Conservation (phyloP, 1,284 basidiomycete species). For the Trichosporon sp. region DNA sequence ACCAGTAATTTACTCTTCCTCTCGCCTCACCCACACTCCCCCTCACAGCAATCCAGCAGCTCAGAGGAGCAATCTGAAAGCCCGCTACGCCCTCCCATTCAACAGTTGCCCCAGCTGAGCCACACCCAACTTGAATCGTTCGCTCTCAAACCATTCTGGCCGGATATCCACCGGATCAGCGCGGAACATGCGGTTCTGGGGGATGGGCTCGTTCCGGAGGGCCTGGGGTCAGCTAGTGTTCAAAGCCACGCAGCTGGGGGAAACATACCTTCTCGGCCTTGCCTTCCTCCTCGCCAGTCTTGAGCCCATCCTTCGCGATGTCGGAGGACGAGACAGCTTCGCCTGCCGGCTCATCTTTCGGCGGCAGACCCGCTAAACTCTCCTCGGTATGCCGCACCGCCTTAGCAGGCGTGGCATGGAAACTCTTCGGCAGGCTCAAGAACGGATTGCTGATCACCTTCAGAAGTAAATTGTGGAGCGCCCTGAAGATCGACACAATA, state of each 20-base stretch:
- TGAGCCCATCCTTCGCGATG: neutral
- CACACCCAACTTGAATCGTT: constrained; percentile 44
- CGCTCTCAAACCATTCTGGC: constrained; percentile 44
- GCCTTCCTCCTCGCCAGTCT: neutral
- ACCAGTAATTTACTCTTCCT: neutral
- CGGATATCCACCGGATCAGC: constrained; percentile 46
- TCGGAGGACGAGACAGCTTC: neutral
- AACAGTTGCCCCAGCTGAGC: constrained; percentile 47
- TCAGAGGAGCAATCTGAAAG: too few relatives aligned
- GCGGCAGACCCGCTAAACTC: neutral
- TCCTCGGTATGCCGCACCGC: neutral
- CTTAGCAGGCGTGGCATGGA: constrained; percentile 33
- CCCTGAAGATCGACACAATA: constrained; percentile 55
- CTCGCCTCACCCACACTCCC: neutral
- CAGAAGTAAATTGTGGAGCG: constrained; percentile 53
- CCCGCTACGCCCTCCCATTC: constrained; percentile 20
- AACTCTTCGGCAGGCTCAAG: constrained; percentile 42
- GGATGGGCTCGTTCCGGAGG: constrained; percentile 28
- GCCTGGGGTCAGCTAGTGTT: neutral
- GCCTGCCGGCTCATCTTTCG: too few relatives aligned
- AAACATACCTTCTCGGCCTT: neutral
- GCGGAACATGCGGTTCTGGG: constrained; percentile 43
- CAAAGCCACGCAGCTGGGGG: neutral
- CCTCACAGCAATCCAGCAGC: too few relatives aligned
- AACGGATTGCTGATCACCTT: constrained; percentile 51